Conservation (phyloP, 2,329 filamentous ascomycete genomes). For the Ciborinia camelliae region DNA sequence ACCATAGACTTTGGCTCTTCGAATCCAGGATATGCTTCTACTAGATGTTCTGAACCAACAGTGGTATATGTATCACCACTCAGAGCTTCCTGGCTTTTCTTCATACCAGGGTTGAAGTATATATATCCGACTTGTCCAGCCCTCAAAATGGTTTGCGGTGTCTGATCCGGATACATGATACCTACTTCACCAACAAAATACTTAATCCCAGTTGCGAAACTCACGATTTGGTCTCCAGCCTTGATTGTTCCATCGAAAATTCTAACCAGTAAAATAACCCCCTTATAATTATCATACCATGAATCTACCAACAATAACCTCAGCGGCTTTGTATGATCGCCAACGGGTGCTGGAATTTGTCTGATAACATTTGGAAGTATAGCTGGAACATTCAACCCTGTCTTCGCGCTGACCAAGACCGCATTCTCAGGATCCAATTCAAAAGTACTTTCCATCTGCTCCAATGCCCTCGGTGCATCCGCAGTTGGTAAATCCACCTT, state of each 20-base stretch:
- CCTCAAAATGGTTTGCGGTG: conserved; percentile 72
- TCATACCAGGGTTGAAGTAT: conserved; percentile 98
- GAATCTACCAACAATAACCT: conserved; percentile 90
- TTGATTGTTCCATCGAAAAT: conserved; percentile 84
- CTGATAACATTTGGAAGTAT: conserved; percentile 84
- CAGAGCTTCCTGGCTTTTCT: conserved; percentile 90
- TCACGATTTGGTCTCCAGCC: conserved; percentile 81
- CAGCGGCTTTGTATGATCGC: conserved; percentile 68
- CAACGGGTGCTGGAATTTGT: conserved; percentile 74
- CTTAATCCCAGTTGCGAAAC: conserved; percentile 81
- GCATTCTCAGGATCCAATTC: conserved; percentile 78
- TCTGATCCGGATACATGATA: conserved; percentile 90
- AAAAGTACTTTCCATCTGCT: conserved; percentile 82
- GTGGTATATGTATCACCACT: conserved; percentile 93
- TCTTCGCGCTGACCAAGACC: conserved; percentile 86
- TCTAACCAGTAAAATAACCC: conserved; percentile 85
- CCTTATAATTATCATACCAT: conserved; percentile 96
- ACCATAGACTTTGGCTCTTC: conserved; percentile 99
- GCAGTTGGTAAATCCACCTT: conserved; percentile 92
- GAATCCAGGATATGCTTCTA: conserved; percentile 84
- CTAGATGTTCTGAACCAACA: conserved; percentile 68
- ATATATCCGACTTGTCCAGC: conserved; percentile 96
- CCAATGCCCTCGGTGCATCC: conserved; percentile 79
- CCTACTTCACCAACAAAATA: conserved; percentile 96
- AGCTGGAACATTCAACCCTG: conserved; percentile 79